Evolutionary conservation across 805 yeast genomes (phyloP), one percentile per base, ranked within the genome.

Genomic region (Schizosaccharomyces octosporus): DNA sequence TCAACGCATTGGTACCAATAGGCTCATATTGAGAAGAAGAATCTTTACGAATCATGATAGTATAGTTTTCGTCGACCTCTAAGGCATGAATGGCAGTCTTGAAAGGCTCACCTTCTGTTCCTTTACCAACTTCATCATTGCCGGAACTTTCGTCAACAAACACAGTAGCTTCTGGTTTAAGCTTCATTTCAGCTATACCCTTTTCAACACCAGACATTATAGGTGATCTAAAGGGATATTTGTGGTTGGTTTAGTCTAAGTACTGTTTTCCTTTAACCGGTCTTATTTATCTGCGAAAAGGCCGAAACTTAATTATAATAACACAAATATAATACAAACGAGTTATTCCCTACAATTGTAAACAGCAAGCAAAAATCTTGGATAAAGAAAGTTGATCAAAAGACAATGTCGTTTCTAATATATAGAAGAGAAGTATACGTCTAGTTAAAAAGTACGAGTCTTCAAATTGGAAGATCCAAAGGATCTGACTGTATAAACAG

Each of bases 1-100:
- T 93, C 70, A 90, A 75, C 5, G 95, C 97, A 61, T 94, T 82
- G 4, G 95, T 87, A 19, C 88, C 77, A 69, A 94, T 89, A 68
- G 84, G 90, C 66, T 75, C 79, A 70, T 79, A 90, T 39, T 73
- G 80, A 60, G 79, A 84, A 64, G 80, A 87, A 48, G 74, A 74
- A 66, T 82, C 83, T 73, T 76, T 81, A 48, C 84, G 79, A 55
- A 78, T 74, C 48, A 85, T 69, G 17, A 62, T 67, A 55, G 65
- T 65, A 64, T 64, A 63, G 24, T 64, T 72, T 19, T 77, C 79
- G 59, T 70, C 65, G 24, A 69, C 65, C 67, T 70, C 83, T 51
- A 84, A 68, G 2, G 97, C 99, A 70, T 72, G 90, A 0, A 97
- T 95, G 17, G 97, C 76, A 11, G 87, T 79, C 69, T 85, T 80